Percentiles rank a stretch among this genome's conserved stretches.
These are phyloP conservation scores for Nicotiana attenuata DNA, from an alignment of 257 asterid species.

Conservation along the genomic window DNA sequence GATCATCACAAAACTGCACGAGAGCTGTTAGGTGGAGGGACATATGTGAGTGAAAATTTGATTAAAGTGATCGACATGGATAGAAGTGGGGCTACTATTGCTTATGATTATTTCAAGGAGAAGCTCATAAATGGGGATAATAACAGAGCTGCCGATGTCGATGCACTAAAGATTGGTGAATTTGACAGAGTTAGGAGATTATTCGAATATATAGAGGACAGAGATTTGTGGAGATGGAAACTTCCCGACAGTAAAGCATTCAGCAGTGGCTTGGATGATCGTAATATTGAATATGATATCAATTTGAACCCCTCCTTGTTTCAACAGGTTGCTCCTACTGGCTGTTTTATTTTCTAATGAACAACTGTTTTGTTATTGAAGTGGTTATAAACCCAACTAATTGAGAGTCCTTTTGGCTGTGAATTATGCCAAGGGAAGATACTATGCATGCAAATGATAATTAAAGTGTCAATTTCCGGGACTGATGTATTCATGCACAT, in stretches of 20 bases:
- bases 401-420: neutral
- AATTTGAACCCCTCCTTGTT: conserved; percentile 64
- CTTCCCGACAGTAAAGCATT: conserved; percentile 81
- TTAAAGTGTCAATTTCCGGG: neutral
- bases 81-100: conserved; percentile 93
- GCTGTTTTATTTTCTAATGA: neutral
- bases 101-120: conserved; percentile 80
- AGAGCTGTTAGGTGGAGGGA: conserved; percentile 52
- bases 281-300: conserved; percentile 60
- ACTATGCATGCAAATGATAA: neutral
- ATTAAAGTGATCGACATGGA: conserved; percentile 67
- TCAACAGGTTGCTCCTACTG: conserved; percentile 53
- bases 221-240: conserved; percentile 87
- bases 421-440: neutral
- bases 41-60: conserved; percentile 47
- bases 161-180: conserved; percentile 20
- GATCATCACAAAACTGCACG: conserved; percentile 96
- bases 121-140: conserved; percentile 39
- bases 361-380: neutral
- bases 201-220: conserved; percentile 84
- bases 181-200: conserved; percentile 53
- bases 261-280: conserved; percentile 83
- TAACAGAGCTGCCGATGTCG: conserved; percentile 13
- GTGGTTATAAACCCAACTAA: neutral
- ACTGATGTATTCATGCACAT: neutral